Conservation (phyloP, 2,329 filamentous ascomycete species). For the Fusarium nurragi region DNA sequence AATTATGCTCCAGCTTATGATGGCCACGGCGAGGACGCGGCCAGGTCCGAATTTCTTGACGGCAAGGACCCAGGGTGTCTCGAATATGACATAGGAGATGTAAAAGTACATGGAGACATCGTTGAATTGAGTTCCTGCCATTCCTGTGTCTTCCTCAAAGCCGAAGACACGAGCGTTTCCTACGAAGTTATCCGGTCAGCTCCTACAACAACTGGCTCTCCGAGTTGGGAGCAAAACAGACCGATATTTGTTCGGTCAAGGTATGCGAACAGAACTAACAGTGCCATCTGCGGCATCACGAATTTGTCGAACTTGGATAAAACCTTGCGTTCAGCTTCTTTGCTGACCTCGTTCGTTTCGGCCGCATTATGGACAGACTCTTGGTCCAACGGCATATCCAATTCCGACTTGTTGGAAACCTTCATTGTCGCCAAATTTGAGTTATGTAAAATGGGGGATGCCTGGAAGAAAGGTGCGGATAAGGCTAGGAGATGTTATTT, state of each 20-base stretch:
- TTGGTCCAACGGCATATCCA: neutral
- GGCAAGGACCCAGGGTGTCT: constrained; percentile 46
- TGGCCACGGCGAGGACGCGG: constrained; percentile 42
- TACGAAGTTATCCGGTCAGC: neutral
- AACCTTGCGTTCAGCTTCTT: constrained; percentile 6
- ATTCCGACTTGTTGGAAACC: neutral
- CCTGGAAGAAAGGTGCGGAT: too few species aligned
- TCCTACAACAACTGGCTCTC: rapidly evolving
- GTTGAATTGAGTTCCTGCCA: constrained; percentile 47
- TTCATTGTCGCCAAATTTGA: neutral
- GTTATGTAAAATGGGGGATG: too few species aligned
- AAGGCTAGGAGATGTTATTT: too few species aligned
- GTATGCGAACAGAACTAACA: constrained; percentile 42
- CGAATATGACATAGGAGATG: constrained; percentile 48
- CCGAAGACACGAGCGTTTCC: constrained; percentile 51
- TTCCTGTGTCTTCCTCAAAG: constrained; percentile 46
- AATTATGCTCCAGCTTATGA: constrained; percentile 47
- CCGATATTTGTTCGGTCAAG: constrained; percentile 45
- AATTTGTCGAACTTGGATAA: constrained; percentile 44
- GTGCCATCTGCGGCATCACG: constrained; percentile 42
- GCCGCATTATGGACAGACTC: neutral
- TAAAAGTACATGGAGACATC: constrained; percentile 46
- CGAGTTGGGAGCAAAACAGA: neutral
- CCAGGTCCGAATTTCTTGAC: constrained; percentile 47
- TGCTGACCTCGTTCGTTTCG: neutral